Evolutionary conservation across 1,139 yeast species (phyloP).

Genomic region (Protomyces lactucae-debilis): DNA sequence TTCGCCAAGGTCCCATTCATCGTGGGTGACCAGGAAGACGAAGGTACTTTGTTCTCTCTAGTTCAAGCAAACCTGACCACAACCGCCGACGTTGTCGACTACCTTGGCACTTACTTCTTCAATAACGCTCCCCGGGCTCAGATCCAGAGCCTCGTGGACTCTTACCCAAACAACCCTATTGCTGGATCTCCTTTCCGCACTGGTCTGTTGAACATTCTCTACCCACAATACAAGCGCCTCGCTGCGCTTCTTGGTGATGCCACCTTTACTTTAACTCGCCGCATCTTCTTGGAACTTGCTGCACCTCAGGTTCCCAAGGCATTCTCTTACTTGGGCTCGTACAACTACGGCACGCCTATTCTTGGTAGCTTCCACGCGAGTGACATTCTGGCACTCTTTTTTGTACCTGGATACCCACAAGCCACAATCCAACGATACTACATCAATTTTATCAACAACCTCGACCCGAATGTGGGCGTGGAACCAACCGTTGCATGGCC

Average conservation of each 20-base stretch:
- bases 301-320: neutral
- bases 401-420: neutral
- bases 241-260: slow-evolving; percentile 1
- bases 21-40: neutral
- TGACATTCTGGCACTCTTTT: neutral
- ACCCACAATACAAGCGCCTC: slow-evolving; percentile 1
- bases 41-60: neutral
- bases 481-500: neutral
- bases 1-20: neutral
- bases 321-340: neutral
- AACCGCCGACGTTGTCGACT: neutral
- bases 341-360: neutral
- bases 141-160: neutral
- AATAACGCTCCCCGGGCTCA: neutral
- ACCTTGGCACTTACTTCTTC: neutral
- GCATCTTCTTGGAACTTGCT: neutral
- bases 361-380: neutral
- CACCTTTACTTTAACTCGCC: neutral
- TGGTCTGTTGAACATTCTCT: neutral
- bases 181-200: neutral
- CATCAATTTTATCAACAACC: neutral
- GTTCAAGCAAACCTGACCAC: neutral
- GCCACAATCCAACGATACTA: neutral
- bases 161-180: neutral
- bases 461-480: neutral